phyloP scores from a whole-genome alignment of 2,329 filamentous ascomycete genomes.

The Colletotrichum higginsianum region DNA sequence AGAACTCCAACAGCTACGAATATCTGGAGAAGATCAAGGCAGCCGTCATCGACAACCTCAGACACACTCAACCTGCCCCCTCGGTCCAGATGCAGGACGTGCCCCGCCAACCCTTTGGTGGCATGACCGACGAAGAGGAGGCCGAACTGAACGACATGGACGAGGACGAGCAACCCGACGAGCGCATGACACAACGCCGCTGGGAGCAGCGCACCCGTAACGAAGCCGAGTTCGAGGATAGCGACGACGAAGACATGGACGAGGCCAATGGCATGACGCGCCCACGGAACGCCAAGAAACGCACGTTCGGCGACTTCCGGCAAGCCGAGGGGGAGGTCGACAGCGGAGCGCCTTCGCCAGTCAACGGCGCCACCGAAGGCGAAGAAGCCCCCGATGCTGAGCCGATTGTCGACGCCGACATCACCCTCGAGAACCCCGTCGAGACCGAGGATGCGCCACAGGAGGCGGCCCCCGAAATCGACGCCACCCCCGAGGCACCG shows the following conservation, averaged over 20 bases:
- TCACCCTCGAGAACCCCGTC: conserved; percentile 53
- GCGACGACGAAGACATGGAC: conserved; percentile 89
- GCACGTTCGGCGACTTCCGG: conserved; percentile 67
- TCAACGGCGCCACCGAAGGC: conserved; percentile 52
- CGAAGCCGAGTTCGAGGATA: conserved; percentile 87
- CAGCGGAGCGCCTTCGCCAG: conserved; percentile 56
- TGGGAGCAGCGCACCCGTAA: conserved; percentile 85
- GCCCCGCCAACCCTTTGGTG: conserved; percentile 72
- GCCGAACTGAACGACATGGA: conserved; percentile 79
- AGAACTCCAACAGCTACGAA: conserved; percentile 88
- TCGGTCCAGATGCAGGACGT: conserved; percentile 92
- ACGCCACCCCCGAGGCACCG: conserved; percentile 21
- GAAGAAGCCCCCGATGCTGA: conserved; percentile 47
- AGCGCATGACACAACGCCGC: conserved; percentile 83
- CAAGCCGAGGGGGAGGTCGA: conserved; percentile 59
- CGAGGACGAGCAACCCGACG: conserved; percentile 88
- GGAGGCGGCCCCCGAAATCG: conserved; percentile 35
- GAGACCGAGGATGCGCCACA: conserved; percentile 44
- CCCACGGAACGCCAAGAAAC: conserved; percentile 62
- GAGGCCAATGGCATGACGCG: conserved; percentile 78
- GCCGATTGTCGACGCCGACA: conserved; percentile 45
- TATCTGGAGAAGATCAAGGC: conserved; percentile 88
- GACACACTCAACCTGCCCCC: conserved; percentile 87
- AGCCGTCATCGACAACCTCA: conserved; percentile 86
- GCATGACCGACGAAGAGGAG: conserved; percentile 77